Evolutionary conservation across 1,284 basidiomycete genomes (phyloP), one percentile per base, ranked within the genome.

Genomic region (Porogramme epimiltina): DNA sequence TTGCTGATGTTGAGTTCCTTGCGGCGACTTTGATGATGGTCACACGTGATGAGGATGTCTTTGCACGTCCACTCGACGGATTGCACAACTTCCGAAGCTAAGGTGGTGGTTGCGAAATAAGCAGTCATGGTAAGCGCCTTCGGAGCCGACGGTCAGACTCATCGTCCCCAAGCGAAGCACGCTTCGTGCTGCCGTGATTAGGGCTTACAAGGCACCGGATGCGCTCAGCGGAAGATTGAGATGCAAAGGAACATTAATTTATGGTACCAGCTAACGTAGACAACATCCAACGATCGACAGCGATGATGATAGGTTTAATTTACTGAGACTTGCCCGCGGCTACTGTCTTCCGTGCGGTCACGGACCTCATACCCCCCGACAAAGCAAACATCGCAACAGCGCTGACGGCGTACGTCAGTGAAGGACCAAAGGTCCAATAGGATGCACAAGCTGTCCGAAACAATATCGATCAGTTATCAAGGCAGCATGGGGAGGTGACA

Each of bases 361-460:
- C 54, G 20, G 71, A 68, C 59, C 69, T 75, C 84, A 89, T 88
- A 42, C 70, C 70, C 19, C 62, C 56, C 2, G 80, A 76, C 42
- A 90, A 69, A 8, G 70, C 67, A 20, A 80, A 66, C 87, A 90
- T 91, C 1, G 84, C 81, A 34, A 78, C 59, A 0, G 85, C 89
- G 39, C 84, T 80, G 5, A 79, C 66, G 3, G 78, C 72, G 61
- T 95, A 95, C n/a, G 89, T 92, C 37, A 78, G 58, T 3, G 87
- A 81, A 19, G 93, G 93, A 2, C 93, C 89, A 59, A 91, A 84
- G 2, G 87, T 89, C 89, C 89, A 92, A 67, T 95, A 95, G n/a
- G 85, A 83, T 19, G 80, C 87, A 66, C 89, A 92, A 6, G 90
- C 90, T 91, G 28, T 31, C 6, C 28, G 16, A 37, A 6, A n/a